phyloP scores from a whole-genome alignment of 2,329 filamentous ascomycete genomes.

The Metarhizium humberi region DNA sequence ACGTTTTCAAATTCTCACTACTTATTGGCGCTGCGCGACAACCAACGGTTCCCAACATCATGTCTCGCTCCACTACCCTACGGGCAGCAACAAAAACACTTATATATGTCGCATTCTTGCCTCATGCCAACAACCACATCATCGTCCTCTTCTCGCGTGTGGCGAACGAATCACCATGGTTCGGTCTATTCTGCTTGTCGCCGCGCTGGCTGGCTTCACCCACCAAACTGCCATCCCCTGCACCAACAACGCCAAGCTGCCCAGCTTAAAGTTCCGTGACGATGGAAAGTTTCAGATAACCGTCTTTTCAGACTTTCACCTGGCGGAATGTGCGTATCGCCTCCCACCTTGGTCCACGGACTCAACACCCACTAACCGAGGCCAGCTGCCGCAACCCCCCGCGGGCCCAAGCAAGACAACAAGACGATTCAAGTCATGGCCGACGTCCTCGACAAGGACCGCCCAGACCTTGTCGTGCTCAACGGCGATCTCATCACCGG shows the following conservation, averaged over 20 bases:
- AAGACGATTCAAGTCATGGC: constrained; percentile 48
- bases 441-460: constrained; percentile 45
- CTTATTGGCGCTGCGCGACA: no score
- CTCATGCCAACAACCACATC: no score
- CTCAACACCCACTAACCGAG: background rate
- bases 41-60: no score
- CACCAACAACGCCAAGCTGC: background rate
- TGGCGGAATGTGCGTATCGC: background rate
- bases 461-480: constrained; percentile 52
- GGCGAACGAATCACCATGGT: background rate
- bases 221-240: background rate
- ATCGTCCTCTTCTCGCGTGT: no score
- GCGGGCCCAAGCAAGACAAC: constrained; percentile 41
- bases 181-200: background rate
- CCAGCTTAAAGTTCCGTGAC: background rate
- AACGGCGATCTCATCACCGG: constrained; percentile 66
- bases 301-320: background rate
- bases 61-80: no score
- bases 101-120: no score
- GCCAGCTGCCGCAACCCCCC: constrained; percentile 14
- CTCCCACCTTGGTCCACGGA: background rate
- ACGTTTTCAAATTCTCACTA: no score
- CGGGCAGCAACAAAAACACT: no score
- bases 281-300: background rate
- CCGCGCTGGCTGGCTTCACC: background rate